These are phyloP conservation scores for Paecilomyces fulvus DNA, from an alignment of 2,329 filamentous ascomycete species.

Conservation along the genomic window DNA sequence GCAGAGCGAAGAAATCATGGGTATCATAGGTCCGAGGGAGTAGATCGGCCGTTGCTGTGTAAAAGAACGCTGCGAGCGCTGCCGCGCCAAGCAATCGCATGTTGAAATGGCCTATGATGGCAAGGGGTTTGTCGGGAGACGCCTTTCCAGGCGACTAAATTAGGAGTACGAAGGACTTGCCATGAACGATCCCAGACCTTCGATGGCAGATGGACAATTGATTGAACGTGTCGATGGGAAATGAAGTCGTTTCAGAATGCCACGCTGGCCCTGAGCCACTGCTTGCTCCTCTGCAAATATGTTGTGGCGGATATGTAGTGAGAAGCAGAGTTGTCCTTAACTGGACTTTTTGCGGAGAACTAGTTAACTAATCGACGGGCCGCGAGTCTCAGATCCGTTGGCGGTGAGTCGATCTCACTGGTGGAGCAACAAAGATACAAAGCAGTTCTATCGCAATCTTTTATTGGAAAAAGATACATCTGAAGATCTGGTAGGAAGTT, in stretches of 20 bases:
- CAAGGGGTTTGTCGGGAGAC: neutral
- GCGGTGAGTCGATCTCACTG: neutral
- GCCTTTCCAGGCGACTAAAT: conserved; percentile 6
- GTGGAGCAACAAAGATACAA: neutral
- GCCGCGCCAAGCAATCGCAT: conserved; percentile 18
- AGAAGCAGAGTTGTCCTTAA: neutral
- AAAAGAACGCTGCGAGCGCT: conserved; percentile 27
- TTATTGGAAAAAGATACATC: no score
- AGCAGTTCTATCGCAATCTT: neutral
- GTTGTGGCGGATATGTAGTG: neutral
- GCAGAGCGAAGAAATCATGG: conserved; percentile 89
- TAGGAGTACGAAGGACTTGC: conserved; percentile 8
- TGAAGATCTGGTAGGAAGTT: no score
- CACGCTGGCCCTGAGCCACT: conserved; percentile 1
- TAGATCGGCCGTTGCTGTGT: conserved; percentile 40
- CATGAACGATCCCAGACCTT: conserved; percentile 11
- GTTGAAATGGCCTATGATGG: neutral
- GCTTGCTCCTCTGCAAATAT: neutral
- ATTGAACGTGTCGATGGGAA: conserved; percentile 1
- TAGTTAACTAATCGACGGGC: neutral
- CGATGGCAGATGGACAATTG: conserved; percentile 1
- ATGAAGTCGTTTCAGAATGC: conserved; percentile 10
- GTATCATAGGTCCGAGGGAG: conserved; percentile 63
- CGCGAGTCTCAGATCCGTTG: neutral
- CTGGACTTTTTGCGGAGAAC: neutral